phyloP scores from a whole-genome alignment of 352 stramenopile species.

The Plasmopara halstedii region DNA sequence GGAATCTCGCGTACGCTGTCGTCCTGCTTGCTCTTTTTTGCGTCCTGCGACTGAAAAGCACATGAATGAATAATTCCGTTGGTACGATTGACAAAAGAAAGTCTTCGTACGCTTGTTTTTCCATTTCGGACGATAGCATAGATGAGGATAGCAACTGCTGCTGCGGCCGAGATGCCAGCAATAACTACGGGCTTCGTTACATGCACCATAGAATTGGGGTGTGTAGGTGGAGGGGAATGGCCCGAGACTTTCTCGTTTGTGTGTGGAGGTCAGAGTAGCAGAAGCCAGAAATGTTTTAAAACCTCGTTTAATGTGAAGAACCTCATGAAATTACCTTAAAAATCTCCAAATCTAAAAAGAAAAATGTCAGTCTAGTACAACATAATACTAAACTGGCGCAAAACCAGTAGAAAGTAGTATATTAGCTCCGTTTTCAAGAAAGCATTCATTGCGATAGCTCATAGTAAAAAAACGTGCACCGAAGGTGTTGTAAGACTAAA shows the following conservation, averaged over 20 bases:
- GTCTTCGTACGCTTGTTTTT: slow-evolving; percentile 31
- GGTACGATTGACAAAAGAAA: not conserved
- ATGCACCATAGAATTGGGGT: slow-evolving; percentile 47
- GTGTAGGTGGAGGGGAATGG: slow-evolving; percentile 1
- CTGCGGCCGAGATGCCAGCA: slow-evolving; percentile 53
- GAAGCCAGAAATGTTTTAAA: too few species aligned
- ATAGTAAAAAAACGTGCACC: too few species aligned
- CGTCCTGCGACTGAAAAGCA: slow-evolving; percentile 15
- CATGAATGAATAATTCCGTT: slow-evolving; percentile 1
- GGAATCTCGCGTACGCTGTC: slow-evolving; percentile 67
- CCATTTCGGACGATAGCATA: slow-evolving; percentile 17
- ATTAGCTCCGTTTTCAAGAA: too few species aligned
- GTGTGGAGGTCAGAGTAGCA: slow-evolving; percentile 11
- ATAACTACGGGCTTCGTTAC: slow-evolving; percentile 79
- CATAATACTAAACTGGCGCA: too few species aligned
- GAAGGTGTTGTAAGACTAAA: too few species aligned
- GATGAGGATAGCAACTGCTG: slow-evolving; percentile 43
- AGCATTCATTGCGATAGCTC: too few species aligned
- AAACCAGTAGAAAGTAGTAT: too few species aligned
- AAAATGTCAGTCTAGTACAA: too few species aligned
- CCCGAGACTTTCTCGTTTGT: slow-evolving; percentile 3
- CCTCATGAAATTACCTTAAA: too few species aligned
- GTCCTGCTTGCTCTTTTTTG: slow-evolving; percentile 48
- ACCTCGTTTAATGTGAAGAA: too few species aligned
- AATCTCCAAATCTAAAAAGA: too few species aligned